Evolutionary conservation across 164 flowering plant genomes (phyloP).

Genomic region (Santalum album): DNA sequence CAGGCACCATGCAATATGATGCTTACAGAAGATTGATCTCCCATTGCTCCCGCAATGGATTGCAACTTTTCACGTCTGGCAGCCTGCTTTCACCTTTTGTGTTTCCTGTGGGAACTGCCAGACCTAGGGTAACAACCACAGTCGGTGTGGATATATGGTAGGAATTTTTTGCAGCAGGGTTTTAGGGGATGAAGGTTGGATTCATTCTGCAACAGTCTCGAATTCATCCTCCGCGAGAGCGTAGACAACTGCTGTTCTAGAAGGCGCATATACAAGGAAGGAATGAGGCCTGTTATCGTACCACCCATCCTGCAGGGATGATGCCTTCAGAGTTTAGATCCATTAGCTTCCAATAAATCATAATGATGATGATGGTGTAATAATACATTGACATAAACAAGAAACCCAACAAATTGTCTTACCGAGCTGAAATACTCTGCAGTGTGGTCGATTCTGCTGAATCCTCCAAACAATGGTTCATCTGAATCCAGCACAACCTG

Average conservation of each 20-base stretch:
- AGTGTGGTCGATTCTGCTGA: constrained; percentile 50
- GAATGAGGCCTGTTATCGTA: constrained; percentile 69
- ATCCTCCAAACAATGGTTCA: constrained; percentile 72
- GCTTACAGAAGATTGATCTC: too few species aligned
- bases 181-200: background rate
- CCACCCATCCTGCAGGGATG: constrained; percentile 59
- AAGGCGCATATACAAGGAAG: constrained; percentile 73
- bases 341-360: too few species aligned
- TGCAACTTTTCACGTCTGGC: too few species aligned
- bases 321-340: background rate
- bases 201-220: constrained; percentile 6
- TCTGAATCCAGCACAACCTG: constrained; percentile 94
- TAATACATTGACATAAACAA: background rate
- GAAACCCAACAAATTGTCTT: constrained; percentile 20
- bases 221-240: constrained; percentile 32
- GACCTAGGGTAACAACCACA: too few species aligned
- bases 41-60: too few species aligned
- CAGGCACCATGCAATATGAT: too few species aligned
- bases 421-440: constrained; percentile 74
- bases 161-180: too few species aligned
- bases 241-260: constrained; percentile 88
- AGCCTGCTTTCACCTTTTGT: too few species aligned
- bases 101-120: too few species aligned
- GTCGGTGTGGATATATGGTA: too few species aligned
- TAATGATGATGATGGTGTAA: background rate